Base-by-base conservation (phyloP, 306 rosid genomes). In the Sophora flavescens region DNA sequence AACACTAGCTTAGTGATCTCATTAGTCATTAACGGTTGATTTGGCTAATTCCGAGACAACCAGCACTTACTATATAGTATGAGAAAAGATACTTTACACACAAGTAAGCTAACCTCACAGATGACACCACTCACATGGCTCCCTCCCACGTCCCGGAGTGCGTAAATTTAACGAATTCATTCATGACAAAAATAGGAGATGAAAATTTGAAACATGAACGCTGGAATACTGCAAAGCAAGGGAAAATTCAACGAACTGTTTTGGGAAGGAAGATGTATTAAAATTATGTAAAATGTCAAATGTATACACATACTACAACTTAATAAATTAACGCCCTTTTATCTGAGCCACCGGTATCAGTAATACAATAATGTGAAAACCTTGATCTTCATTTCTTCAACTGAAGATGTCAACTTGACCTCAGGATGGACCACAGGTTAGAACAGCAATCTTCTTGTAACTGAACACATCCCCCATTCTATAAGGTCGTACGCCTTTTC, bases 321-420 rank as follows among this genome's bases (percentile, higher is more conserved):
- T 32, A 0, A 39, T 39, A 32, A 54, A n/a, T 15, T 4, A 42
- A 48, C 44, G 5, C 32, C 38, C 30, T 35, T 60, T 33, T 54
- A 41, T 44, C 68, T 28, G 22, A 71, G 45, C 63, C 72, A 63
- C 65, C 12, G 15, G 3, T 68, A 63, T 52, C 50, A 70, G 26
- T n/a, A 71, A 81, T 5, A 28, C 11, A 38, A 82, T 50, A 61
- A 54, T 44, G 16, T 36, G 5, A 56, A 79, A 63, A 28, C 51
- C 60, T 70, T 41, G 48, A 72, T 80, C 68, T 81, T 53, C 77
- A 67, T 65, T 66, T 80, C 72, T 77, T 52, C 77, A 67, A 65
- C 66, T 57, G 45, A 26, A 33, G 73, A 78, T 63, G 61, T 36
- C 70, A 42, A 39, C 77, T 51, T 45, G 52, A 44, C 50, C 52